Base-by-base conservation (phyloP, 208 protist genomes). In the Leishmania arabica region DNA sequence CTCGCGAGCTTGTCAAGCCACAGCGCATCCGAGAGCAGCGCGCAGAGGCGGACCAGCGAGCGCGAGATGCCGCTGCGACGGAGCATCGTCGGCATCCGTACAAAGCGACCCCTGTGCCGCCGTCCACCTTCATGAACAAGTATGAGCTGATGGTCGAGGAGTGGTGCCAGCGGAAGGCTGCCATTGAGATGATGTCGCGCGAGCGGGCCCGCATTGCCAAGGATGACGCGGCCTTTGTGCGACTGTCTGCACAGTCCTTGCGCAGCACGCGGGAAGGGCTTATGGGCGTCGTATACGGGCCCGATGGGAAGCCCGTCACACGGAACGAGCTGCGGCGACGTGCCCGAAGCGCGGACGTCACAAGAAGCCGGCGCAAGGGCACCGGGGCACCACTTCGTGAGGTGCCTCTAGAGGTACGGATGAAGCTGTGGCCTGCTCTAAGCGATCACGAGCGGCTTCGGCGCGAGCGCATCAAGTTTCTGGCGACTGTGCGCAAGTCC, bases 101-200 rank as follows among this genome's bases (percentile, higher is more conserved):
- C 60, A 88, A 78, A 40, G 88, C 92, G 17, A 91, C 78, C 65
- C 92, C 92, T 9, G 95, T 98, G 65, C 95, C 95, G 15, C 86
- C 95, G 0, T 91, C 88, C 19, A 98, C 95, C 24, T 98, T 95
- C 80, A 92, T 98, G 86, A 93, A 94, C 79, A 96, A 96, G 84
- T 98, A 98, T 69, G 93, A 91, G 56, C 73, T 98, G 42, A 98
- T 98, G 95, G 89, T 98, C 56, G 91, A 96, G 83, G 95, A 98
- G 85, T 98, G 95, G 95, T 89, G 91, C 15, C 89, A 95, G 86
- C 90, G 93, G 54, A 94, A 95, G 84, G 88, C 89, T 24, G 92
- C 93, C 0, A 90, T 93, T 42, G 87, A 90, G 75, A 80, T 86
- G 45, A 80, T 93, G 24, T 90, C 95, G 40, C 75, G 85, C 3